Evolutionary conservation across 225 moss, liverwort and hornwort species (phyloP).

Genomic region (Antitrichia curtipendula): DNA sequence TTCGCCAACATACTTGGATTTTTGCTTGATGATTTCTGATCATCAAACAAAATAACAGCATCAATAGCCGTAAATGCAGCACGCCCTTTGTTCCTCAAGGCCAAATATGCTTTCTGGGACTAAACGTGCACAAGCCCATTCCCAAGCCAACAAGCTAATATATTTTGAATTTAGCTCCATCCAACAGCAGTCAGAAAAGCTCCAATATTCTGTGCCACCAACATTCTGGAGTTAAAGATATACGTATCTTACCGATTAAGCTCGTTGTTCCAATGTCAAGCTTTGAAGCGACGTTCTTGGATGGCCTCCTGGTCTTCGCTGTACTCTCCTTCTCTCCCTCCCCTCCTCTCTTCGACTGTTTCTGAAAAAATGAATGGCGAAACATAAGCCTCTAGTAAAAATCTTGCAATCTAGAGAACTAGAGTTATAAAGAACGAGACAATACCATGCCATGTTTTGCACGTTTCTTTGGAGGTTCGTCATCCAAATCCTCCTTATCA

Average conservation of each 20-base stretch:
- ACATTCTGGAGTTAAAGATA: background rate
- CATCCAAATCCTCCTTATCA: conserved; percentile 68
- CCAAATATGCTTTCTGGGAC: background rate
- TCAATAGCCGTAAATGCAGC: background rate
- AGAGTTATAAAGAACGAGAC: background rate
- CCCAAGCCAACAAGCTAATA: background rate
- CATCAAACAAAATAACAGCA: background rate
- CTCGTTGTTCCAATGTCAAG: conserved; percentile 11
- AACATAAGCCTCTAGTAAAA: background rate
- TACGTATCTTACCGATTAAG: conserved; percentile 28
- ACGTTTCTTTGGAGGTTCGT: conserved; percentile 66
- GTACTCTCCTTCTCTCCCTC: conserved; percentile 63
- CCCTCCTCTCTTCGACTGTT: conserved; percentile 43
- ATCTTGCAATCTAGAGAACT: background rate
- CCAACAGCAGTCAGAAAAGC: background rate
- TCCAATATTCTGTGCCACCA: background rate
- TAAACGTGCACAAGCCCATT: background rate
- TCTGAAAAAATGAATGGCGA: conserved; percentile 30
- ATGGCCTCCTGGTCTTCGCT: conserved; percentile 53
- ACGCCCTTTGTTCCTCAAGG: background rate
- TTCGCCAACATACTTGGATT: conserved; percentile 52
- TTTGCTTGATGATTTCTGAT: conserved; percentile 67
- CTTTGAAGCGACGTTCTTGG: conserved; percentile 18
- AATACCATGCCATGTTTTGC: conserved; percentile 22
- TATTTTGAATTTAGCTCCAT: background rate